A percentile compares a stretch with the other conserved stretches of the same genome.
Evolutionary conservation across 2,329 filamentous ascomycete species (phyloP).

Genomic region (Cytospora piceicola): DNA sequence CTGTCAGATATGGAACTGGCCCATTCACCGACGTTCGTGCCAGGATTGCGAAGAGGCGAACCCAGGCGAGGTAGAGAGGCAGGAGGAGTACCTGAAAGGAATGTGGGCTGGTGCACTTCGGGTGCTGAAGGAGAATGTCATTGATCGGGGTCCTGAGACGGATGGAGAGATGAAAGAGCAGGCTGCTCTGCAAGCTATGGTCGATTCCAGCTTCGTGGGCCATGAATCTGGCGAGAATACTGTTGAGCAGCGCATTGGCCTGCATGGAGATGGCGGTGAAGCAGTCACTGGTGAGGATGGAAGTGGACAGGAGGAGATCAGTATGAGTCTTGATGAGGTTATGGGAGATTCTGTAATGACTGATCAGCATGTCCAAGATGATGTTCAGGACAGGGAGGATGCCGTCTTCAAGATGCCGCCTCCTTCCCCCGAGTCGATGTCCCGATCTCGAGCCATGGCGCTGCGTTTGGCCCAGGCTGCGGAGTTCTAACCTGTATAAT

Average conservation of each 20-base stretch:
- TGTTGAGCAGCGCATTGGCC: background rate
- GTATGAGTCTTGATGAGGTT: background rate
- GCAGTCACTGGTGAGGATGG: background rate
- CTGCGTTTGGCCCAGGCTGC: conserved; percentile 8
- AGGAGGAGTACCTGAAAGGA: background rate
- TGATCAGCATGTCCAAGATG: background rate
- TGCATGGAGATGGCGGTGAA: background rate
- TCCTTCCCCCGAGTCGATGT: conserved; percentile 7
- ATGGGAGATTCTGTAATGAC: background rate
- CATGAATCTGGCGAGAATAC: background rate
- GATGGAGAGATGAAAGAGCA: background rate
- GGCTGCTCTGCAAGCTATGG: background rate
- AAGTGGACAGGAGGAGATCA: background rate
- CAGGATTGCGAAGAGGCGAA: background rate
- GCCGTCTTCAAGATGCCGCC: background rate
- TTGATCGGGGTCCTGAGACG: background rate
- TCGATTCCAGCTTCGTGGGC: background rate
- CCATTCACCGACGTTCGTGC: background rate
- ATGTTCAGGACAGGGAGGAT: background rate
- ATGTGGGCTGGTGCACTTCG: conserved; percentile 17
- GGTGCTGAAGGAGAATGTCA: background rate
- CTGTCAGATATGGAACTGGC: conserved; percentile 26
- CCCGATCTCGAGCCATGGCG: conserved; percentile 8
- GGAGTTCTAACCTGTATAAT: background rate
- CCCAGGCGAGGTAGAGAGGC: background rate